Evolutionary conservation across 352 stramenopile genomes (phyloP), one percentile per base, ranked within the genome.

Genomic region (Phytophthora palmivora): DNA sequence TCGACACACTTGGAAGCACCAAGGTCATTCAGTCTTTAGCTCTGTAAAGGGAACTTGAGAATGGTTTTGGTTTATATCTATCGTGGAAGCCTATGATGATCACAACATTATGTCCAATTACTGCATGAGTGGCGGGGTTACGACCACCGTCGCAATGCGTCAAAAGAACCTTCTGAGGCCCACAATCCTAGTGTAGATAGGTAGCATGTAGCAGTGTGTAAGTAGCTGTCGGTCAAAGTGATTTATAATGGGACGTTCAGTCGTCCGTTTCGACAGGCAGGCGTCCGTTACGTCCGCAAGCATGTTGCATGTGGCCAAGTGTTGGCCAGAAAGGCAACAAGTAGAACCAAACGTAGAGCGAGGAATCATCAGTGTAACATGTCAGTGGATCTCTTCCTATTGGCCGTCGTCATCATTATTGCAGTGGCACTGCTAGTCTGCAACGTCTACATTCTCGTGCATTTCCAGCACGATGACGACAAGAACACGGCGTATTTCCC

Each of bases 391-490:
- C 81, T 85, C 67, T 92, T 98, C 69, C 82, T 98, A 36, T 84
- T 98, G 63, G 81, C 89, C 46, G 83, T 95, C 44, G 84, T 96
- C 33, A 68, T 96, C 48, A 75, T 98, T 66, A 92, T 95, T 66
- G 85, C 92, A 33, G 56, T 98, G 32, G 83, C 92, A 28, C 72
- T 97, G 50, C 68, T 97, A 12, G 76, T 92, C 48, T 79, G 79
- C 53, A 97, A 97, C 67, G 46, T 96, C 37, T 97, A 97, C 70
- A 78, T 97, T 22, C 75, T 98, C 24, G 82, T 97, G 21, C 92
- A 97, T 69, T 98, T 94, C 70, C 91, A 97, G 74, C 93, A 98
- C 63, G 89, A 95, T 15, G 89, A 98, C 55, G 93, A 98, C 74
- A 96, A 95, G 70, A 97, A 97, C 79, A 95, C 91, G 24, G 89